Percentiles rank a stretch among this genome's conserved stretches.
Conservation (phyloP, 1,284 basidiomycete species). For the Xanthoconium separans region DNA sequence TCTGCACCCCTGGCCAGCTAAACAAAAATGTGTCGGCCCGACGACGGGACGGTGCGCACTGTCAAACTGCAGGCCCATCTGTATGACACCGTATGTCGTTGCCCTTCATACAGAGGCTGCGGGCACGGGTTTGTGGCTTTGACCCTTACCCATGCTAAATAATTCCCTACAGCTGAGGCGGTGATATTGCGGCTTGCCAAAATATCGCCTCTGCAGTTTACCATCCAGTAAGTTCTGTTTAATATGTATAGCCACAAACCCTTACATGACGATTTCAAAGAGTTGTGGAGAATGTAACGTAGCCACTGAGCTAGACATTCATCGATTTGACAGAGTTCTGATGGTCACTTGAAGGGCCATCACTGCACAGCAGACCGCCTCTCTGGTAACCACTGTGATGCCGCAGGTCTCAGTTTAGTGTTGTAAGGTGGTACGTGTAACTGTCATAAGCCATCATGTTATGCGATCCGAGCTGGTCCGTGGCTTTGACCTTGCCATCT, state of each 20-base stretch:
- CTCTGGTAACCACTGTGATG: background rate
- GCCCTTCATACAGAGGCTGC: too few species aligned
- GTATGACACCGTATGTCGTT: too few species aligned
- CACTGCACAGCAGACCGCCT: background rate
- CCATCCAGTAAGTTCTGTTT: background rate
- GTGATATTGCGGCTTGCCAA: slow-evolving; percentile 5
- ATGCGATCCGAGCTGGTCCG: background rate
- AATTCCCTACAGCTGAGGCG: background rate
- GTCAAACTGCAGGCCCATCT: too few species aligned
- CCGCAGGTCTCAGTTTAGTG: background rate
- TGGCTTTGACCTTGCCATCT: slow-evolving; percentile 7
- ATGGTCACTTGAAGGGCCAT: background rate
- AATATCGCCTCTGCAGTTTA: background rate
- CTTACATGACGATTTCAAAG: background rate
- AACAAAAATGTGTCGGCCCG: too few species aligned
- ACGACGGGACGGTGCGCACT: too few species aligned
- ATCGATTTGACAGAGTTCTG: background rate
- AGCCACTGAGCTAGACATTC: background rate
- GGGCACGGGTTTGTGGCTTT: too few species aligned
- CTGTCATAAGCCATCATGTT: background rate
- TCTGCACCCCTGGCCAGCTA: too few species aligned
- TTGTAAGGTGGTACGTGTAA: background rate
- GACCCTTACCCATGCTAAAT: too few species aligned
- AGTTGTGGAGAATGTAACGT: background rate
- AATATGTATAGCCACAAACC: background rate